Percentiles rank a stretch among this genome's conserved stretches.
Conservation (phyloP, 305 asterid species). For the Fraxinus floribunda region DNA sequence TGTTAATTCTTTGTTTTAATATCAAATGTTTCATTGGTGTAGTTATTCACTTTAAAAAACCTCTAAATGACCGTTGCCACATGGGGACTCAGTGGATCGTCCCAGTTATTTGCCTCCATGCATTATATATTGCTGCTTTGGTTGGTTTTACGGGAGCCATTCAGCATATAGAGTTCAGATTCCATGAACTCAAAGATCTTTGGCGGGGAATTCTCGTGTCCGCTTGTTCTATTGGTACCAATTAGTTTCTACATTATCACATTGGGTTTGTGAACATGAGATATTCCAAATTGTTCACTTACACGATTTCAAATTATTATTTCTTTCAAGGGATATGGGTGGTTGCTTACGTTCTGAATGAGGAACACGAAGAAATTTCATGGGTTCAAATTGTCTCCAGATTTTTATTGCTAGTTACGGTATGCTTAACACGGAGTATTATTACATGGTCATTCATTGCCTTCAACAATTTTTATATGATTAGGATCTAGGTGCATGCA, state of each 20-base stretch:
- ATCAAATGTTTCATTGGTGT: slow-evolving; percentile 25
- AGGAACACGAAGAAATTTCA: slow-evolving; percentile 58
- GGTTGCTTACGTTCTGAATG: slow-evolving; percentile 62
- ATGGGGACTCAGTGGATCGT: slow-evolving; percentile 62
- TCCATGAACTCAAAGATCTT: slow-evolving; percentile 82
- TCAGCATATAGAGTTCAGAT: slow-evolving; percentile 74
- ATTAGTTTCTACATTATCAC: slow-evolving; percentile 16
- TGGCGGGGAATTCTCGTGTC: slow-evolving; percentile 79
- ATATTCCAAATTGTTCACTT: slow-evolving; percentile 18
- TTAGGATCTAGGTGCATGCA: background rate
- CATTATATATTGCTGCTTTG: slow-evolving; percentile 63
- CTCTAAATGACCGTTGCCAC: slow-evolving; percentile 77
- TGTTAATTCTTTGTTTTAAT: background rate
- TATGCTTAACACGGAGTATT: slow-evolving; percentile 34
- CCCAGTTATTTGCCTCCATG: slow-evolving; percentile 65
- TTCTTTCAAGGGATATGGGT: slow-evolving; percentile 59
- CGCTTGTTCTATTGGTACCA: slow-evolving; percentile 59
- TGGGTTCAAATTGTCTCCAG: slow-evolving; percentile 71
- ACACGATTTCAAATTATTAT: slow-evolving; percentile 6
- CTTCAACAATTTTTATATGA: slow-evolving; percentile 1
- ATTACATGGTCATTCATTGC: slow-evolving; percentile 1
- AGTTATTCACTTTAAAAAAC: slow-evolving; percentile 64
- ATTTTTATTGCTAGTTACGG: slow-evolving; percentile 54
- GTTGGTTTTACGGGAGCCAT: slow-evolving; percentile 69
- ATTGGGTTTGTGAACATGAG: background rate